Percentiles rank a stretch among this genome's conserved stretches.
Conservation (phyloP, 2,329 filamentous ascomycete species). For the Cladophialophora immunda region DNA sequence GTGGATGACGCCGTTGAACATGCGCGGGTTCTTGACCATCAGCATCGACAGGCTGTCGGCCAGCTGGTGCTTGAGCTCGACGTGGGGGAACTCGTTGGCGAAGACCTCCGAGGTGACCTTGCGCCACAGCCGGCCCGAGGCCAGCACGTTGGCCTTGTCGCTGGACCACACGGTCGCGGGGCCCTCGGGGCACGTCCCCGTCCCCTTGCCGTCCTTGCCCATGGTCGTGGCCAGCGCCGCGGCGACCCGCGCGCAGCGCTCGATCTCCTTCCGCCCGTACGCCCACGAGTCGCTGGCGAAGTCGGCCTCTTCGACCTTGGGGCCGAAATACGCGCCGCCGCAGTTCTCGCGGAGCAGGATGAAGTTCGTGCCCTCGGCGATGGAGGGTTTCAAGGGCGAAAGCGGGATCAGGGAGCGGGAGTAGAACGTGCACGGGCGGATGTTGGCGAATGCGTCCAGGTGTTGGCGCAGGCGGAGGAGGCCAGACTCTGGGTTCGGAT, state of each 20-base stretch:
- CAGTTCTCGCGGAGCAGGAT: conserved; percentile 61
- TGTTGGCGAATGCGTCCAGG: conserved; percentile 58
- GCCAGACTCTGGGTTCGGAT: conserved; percentile 40
- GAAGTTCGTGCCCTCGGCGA: conserved; percentile 77
- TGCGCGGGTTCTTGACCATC: conserved; percentile 93
- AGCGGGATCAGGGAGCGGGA: conserved; percentile 48
- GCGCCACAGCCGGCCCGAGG: conserved; percentile 60
- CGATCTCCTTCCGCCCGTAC: conserved; percentile 57
- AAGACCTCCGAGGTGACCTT: conserved; percentile 47
- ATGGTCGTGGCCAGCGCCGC: conserved; percentile 54
- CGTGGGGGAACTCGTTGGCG: conserved; percentile 85
- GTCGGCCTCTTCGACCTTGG: conserved; percentile 56
- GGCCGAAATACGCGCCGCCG: conserved; percentile 55
- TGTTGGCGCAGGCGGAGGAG: conserved; percentile 39
- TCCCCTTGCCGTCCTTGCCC: conserved; percentile 37
- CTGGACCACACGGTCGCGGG: conserved; percentile 55
- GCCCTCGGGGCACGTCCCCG: conserved; percentile 23
- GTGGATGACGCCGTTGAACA: conserved; percentile 93
- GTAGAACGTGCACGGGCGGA: conserved; percentile 59
- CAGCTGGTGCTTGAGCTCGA: conserved; percentile 97
- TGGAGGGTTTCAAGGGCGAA: conserved; percentile 56
- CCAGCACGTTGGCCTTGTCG: conserved; percentile 65
- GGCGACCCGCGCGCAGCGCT: conserved; percentile 58
- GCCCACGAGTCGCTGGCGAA: conserved; percentile 59
- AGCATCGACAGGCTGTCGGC: conserved; percentile 99